A percentile compares a stretch with the other conserved stretches of the same genome.
Evolutionary conservation across 1,284 basidiomycete genomes (phyloP).

Genomic region (Microstroma glucosiphilum): DNA sequence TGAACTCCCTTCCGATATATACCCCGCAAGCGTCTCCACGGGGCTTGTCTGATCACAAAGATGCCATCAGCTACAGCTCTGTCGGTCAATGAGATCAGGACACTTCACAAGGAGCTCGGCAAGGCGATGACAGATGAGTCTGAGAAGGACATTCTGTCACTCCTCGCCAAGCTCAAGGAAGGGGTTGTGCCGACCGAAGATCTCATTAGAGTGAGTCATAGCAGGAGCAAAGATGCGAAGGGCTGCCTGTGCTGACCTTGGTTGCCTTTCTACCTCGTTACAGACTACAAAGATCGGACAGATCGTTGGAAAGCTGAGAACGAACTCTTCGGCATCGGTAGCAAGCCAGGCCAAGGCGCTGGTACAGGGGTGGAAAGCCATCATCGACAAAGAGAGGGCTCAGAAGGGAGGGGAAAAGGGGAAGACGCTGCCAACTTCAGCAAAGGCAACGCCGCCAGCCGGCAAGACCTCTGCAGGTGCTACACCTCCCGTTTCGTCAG

Average conservation of each 20-base stretch:
- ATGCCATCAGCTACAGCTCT: neutral
- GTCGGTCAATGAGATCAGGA: slow-evolving; percentile 9
- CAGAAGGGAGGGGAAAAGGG: neutral
- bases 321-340: slow-evolving; percentile 66
- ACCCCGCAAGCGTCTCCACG: no score
- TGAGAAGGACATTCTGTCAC: slow-evolving; percentile 64
- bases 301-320: slow-evolving; percentile 82
- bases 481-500: neutral
- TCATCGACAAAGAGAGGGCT: slow-evolving; percentile 41
- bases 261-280: slow-evolving; percentile 7
- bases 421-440: slow-evolving; percentile 42
- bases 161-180: slow-evolving; percentile 69
- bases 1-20: no score
- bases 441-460: slow-evolving; percentile 14
- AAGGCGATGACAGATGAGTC: slow-evolving; percentile 9
- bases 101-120: slow-evolving; percentile 11
- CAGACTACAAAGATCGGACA: slow-evolving; percentile 64
- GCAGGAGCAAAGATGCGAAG: neutral
- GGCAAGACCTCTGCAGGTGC: slow-evolving; percentile 11
- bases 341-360: slow-evolving; percentile 82
- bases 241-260: slow-evolving; percentile 12
- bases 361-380: slow-evolving; percentile 57
- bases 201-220: slow-evolving; percentile 61
- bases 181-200: slow-evolving; percentile 77
- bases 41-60: no score